A percentile compares a stretch with the other conserved stretches of the same genome.
Conservation (phyloP, 441 rosid genomes). For the Erodium chrysanthum region DNA sequence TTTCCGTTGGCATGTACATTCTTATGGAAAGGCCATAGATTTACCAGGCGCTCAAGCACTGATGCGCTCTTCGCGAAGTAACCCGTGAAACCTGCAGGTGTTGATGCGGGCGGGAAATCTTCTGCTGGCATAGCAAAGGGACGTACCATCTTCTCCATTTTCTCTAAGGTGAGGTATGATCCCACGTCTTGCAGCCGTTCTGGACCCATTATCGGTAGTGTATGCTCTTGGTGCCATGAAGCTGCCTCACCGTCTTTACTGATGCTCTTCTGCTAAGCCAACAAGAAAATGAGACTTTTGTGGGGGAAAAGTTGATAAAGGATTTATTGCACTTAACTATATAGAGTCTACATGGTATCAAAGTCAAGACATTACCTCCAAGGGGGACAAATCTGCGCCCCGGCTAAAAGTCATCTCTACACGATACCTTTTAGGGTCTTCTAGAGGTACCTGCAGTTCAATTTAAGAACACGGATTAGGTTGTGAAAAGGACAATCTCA, state of each 20-base stretch:
- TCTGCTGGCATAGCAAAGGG: conserved; percentile 99
- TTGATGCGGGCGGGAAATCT: conserved; percentile 90
- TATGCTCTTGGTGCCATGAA: conserved; percentile 87
- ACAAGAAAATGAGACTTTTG: neutral
- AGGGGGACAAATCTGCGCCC: conserved; percentile 5
- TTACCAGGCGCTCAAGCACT: conserved; percentile 92
- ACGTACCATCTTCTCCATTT: conserved; percentile 86
- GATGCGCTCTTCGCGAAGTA: conserved; percentile 90
- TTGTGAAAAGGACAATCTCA: too few relatives aligned
- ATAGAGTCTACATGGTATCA: neutral
- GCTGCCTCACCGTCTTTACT: conserved; percentile 51
- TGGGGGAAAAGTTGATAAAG: too few relatives aligned
- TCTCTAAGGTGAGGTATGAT: conserved; percentile 82
- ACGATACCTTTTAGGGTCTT: conserved; percentile 7
- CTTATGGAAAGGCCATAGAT: conserved; percentile 91
- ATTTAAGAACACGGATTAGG: neutral
- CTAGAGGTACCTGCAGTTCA: conserved; percentile 6
- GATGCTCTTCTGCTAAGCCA: conserved; percentile 31
- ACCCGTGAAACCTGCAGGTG: conserved; percentile 97
- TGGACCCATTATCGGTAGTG: conserved; percentile 98
- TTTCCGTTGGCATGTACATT: conserved; percentile 49
- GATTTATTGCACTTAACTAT: neutral
- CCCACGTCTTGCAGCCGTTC: conserved; percentile 98
- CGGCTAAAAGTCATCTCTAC: conserved; percentile 8
- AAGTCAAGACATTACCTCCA: conserved; percentile 6